phyloP scores from a whole-genome alignment of 1,284 basidiomycete species.

The Heliocybe sulcata region DNA sequence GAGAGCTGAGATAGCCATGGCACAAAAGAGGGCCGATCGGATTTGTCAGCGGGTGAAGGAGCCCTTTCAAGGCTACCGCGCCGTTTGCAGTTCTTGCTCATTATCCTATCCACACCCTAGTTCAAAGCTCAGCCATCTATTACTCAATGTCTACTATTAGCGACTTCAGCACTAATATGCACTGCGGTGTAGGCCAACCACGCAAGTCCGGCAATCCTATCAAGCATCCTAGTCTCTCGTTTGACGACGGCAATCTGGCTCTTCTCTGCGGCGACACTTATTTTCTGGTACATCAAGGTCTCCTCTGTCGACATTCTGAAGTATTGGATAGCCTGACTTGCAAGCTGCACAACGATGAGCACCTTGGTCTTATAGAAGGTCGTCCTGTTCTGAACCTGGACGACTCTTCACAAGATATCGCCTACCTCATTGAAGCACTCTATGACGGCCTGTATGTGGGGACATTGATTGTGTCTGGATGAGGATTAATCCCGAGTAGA shows the following conservation, averaged over 20 bases:
- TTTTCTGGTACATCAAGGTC: constrained; percentile 62
- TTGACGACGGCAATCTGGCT: constrained; percentile 60
- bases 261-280: constrained; percentile 46
- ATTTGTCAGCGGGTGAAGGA: neutral
- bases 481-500: neutral
- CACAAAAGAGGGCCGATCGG: neutral
- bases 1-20: neutral
- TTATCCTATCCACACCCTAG: neutral
- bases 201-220: constrained; percentile 16
- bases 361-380: constrained; percentile 38
- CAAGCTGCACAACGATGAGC: constrained; percentile 8
- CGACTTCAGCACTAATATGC: constrained; percentile 2
- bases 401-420: constrained; percentile 45
- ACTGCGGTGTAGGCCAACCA: neutral
- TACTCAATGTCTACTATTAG: neutral
- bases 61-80: no score
- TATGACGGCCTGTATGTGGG: constrained; percentile 52
- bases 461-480: no score
- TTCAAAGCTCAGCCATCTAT: neutral
- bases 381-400: constrained; percentile 42
- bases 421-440: constrained; percentile 45
- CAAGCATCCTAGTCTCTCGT: constrained; percentile 50
- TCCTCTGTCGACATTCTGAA: constrained; percentile 53
- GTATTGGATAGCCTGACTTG: constrained; percentile 32
- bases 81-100: neutral